These are phyloP conservation scores for Solanum corneliomulleri DNA, from an alignment of 257 asterid species.

Conservation along the genomic window DNA sequence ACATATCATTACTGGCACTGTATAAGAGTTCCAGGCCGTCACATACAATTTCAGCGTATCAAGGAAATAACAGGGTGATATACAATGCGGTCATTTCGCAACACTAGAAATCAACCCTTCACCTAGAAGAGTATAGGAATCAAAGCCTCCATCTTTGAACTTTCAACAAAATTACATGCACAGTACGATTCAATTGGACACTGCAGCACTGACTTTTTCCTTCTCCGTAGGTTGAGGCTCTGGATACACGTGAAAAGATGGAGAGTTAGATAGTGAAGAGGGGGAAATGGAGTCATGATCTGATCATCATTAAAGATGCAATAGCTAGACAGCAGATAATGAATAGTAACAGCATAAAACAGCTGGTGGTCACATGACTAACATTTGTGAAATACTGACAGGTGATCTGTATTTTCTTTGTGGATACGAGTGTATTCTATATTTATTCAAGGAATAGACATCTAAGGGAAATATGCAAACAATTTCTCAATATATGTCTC, in stretches of 20 bases:
- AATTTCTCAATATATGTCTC: background rate
- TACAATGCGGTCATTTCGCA: background rate
- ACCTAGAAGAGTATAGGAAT: background rate
- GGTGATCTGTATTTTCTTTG: background rate
- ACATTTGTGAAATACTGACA: background rate
- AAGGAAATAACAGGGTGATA: background rate
- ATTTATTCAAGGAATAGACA: background rate
- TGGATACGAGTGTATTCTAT: background rate
- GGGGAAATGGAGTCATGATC: background rate
- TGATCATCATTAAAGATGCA: background rate
- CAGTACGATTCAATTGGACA: slow-evolving; percentile 12
- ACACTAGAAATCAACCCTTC: background rate
- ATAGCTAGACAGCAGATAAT: background rate
- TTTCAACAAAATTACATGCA: background rate
- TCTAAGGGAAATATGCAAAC: background rate
- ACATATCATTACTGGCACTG: background rate
- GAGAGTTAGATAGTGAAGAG: background rate
- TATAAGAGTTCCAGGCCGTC: background rate
- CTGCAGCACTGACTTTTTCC: slow-evolving; percentile 20
- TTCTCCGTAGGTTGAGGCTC: slow-evolving; percentile 36
- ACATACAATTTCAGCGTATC: background rate
- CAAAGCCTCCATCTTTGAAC: background rate
- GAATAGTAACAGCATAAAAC: background rate
- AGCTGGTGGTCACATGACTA: background rate
- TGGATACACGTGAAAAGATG: slow-evolving; percentile 6